These are phyloP conservation scores for Quercus lobata DNA, from an alignment of 331 rosid species.

Conservation along the genomic window DNA sequence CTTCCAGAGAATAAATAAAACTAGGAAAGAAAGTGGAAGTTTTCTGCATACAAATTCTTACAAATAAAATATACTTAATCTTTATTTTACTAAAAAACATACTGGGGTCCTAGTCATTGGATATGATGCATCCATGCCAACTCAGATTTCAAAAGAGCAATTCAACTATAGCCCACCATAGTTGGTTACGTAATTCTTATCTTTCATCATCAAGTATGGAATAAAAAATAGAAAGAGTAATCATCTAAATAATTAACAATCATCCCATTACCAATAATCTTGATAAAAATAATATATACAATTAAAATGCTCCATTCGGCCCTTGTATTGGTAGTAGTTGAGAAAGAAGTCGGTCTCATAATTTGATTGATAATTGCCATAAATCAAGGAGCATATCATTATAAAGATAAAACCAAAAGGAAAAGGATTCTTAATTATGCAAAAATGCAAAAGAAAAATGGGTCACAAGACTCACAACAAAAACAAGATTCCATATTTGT, in stretches of 20 bases:
- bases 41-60: background rate
- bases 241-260: constrained; percentile 39
- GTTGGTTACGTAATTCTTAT: constrained; percentile 14
- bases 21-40: background rate
- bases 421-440: background rate
- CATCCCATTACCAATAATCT: constrained; percentile 36
- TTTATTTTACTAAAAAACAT: background rate
- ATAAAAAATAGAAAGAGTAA: constrained; percentile 15
- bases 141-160: background rate
- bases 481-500: constrained; percentile 4
- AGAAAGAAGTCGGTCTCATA: constrained; percentile 13
- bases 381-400: constrained; percentile 18
- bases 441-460: background rate
- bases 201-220: constrained; percentile 15
- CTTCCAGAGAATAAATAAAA: background rate
- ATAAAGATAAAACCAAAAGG: background rate
- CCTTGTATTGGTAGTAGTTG: constrained; percentile 12
- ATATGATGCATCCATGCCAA: background rate
- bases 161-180: constrained; percentile 16
- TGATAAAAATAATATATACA: constrained; percentile 27
- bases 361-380: constrained; percentile 29
- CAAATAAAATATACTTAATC: background rate
- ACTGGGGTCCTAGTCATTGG: background rate
- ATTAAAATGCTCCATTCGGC: constrained; percentile 28
- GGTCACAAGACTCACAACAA: background rate